Evolutionary conservation across 768 basidiomycete genomes (phyloP).

Genomic region (Leccinum obscurum): DNA sequence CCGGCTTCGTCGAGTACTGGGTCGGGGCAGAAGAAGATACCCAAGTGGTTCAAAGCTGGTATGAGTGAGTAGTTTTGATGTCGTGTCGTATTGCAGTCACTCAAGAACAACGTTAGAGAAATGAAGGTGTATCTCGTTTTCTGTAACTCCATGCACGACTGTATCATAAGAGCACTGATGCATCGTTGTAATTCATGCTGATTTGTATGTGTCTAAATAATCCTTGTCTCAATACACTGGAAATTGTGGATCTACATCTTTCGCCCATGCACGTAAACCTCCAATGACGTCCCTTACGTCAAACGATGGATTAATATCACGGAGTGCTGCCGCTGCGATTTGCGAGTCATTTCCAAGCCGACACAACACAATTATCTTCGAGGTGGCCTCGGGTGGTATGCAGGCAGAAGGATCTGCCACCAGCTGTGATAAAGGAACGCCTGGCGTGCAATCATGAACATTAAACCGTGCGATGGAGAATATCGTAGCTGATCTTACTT

Average conservation of each 20-base stretch:
- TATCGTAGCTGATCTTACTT: constrained; percentile 49
- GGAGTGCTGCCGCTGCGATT: constrained; percentile 62
- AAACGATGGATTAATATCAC: constrained; percentile 22
- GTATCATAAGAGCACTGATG: constrained; percentile 8
- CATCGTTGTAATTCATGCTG: constrained; percentile 2
- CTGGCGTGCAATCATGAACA: constrained; percentile 41
- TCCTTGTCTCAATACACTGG: constrained; percentile 66
- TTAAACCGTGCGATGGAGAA: constrained; percentile 1
- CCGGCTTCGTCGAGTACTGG: constrained; percentile 5
- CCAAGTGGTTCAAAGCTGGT: constrained; percentile 79
- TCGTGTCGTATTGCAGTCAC: not conserved
- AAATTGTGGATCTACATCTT: constrained; percentile 69
- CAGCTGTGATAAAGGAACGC: constrained; percentile 69
- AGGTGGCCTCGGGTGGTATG: constrained; percentile 30
- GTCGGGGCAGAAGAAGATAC: constrained; percentile 55
- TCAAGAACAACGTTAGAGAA: constrained; percentile 22
- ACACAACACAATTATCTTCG: constrained; percentile 64
- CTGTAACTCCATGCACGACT: not conserved
- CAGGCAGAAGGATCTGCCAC: constrained; percentile 56
- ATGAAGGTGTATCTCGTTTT: constrained; percentile 40
- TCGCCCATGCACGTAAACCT: constrained; percentile 80
- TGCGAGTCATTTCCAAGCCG: constrained; percentile 93
- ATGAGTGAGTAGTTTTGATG: constrained; percentile 42
- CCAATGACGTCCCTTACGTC: constrained; percentile 73
- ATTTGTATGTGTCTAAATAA: constrained; percentile 8